Evolutionary conservation across 768 basidiomycete genomes (phyloP).

Genomic region (Tephrocybe sp.): DNA sequence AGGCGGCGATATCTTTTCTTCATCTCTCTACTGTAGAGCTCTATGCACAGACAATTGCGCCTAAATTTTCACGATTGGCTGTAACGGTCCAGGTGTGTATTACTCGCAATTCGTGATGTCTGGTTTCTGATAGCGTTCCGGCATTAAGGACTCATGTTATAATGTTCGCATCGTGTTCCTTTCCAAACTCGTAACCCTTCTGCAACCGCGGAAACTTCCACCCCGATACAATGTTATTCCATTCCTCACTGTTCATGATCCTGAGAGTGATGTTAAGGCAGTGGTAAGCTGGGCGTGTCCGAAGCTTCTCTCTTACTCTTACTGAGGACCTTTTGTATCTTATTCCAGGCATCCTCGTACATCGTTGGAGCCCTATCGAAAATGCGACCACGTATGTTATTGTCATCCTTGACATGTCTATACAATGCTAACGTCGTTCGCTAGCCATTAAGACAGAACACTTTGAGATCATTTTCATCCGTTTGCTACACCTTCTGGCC

Average conservation of each 20-base stretch:
- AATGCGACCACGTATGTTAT: conserved; percentile 41
- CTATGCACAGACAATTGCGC: conserved; percentile 57
- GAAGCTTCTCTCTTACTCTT: conserved; percentile 8
- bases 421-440: background rate
- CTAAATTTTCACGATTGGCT: conserved; percentile 68
- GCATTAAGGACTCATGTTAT: conserved; percentile 77
- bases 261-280: conserved; percentile 75
- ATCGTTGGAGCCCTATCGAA: conserved; percentile 47
- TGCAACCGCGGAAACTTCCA: conserved; percentile 65
- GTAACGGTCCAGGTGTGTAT: conserved; percentile 71
- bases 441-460: conserved; percentile 59
- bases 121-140: background rate
- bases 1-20: conserved; percentile 78
- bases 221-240: conserved; percentile 80
- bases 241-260: conserved; percentile 90
- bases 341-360: conserved; percentile 66
- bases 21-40: conserved; percentile 65
- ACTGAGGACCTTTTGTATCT: background rate
- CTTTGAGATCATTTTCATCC: conserved; percentile 82
- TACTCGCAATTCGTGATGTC: background rate
- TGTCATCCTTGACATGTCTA: background rate
- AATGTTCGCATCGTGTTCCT: conserved; percentile 82
- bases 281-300: conserved; percentile 45
- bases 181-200: conserved; percentile 64
- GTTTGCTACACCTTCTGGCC: conserved; percentile 83